Evolutionary conservation across 306 rosid species (phyloP), one percentile per base, ranked within the genome.

Genomic region (Citrullus colocynthis): DNA sequence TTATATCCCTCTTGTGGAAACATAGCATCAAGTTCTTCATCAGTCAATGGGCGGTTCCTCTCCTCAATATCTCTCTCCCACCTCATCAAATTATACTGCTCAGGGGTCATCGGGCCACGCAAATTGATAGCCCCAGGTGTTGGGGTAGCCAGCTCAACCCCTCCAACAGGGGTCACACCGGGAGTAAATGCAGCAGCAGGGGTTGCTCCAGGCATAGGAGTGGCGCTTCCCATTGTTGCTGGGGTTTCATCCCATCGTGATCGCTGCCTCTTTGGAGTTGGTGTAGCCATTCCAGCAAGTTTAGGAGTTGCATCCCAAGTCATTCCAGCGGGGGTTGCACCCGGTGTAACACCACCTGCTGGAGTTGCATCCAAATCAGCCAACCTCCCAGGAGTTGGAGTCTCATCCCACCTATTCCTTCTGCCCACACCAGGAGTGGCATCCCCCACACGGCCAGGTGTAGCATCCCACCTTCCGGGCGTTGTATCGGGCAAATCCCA

Each of bases 231-330:
- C 96, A 90, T 88, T 0, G 91, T 83, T 0, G 89, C 90, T 2
- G 96, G 96, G 1, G 96, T 90, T 86, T 90, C 96, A 79, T 90
- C 96, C 96, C 96, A 90, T 70, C 96, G 83, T 0, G 96, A 88
- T 78, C 96, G 84, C 86, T 90, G 96, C 58, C 48, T 83, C 60
- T 90, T 88, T 0, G 92, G 96, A 4, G 96, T 90, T 0, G 96
- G 96, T 2, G 96, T 90, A 28, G 96, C 93, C 63, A 90, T 72
- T 45, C 96, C 92, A 0, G 91, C 74, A 64, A 90, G 89, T 81
- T 90, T 90, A 0, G 92, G 96, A 0, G 96, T 90, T 5, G 92
- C 89, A 78, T 90, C 96, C 96, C 96, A 90, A 36, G 96, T 83
- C 96, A 90, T 90, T 54, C 96, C 92, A 1, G 96, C 86, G 0